Percentiles rank a stretch among this genome's conserved stretches.
phyloP scores from a whole-genome alignment of 106 monocot species.

The Triglochin maritima region DNA sequence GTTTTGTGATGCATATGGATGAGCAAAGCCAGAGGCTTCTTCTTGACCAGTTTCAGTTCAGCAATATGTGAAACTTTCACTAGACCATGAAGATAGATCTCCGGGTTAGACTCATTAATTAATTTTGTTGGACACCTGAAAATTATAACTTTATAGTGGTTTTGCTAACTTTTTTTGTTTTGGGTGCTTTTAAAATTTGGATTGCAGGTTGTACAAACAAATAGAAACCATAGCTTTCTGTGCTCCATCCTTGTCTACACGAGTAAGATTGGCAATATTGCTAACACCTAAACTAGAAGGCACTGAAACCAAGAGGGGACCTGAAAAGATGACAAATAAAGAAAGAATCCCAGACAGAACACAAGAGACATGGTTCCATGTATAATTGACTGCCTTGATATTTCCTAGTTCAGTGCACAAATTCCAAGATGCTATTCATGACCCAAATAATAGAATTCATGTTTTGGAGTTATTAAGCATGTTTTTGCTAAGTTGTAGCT shows the following conservation, averaged over 20 bases:
- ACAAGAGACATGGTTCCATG: neutral
- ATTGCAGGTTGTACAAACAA: slow-evolving; percentile 1
- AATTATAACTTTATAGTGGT: neutral
- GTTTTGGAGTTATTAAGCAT: too few species aligned
- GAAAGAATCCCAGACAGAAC: neutral
- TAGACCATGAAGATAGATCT: neutral
- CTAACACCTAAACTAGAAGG: neutral
- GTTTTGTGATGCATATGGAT: slow-evolving; percentile 6
- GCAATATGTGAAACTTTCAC: slow-evolving; percentile 1
- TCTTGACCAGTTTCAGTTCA: slow-evolving; percentile 7
- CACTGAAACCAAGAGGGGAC: slow-evolving; percentile 1
- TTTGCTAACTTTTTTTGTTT: neutral
- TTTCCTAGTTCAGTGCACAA: neutral
- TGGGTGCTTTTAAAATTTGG: neutral
- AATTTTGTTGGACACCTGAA: too few species aligned
- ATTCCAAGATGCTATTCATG: neutral
- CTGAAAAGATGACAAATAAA: neutral
- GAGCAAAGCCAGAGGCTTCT: slow-evolving; percentile 1
- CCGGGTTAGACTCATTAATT: too few species aligned
- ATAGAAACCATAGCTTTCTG: neutral
- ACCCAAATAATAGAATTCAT: too few species aligned
- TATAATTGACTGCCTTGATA: neutral
- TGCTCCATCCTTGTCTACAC: neutral
- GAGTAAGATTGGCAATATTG: neutral
- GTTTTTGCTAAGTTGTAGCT: too few species aligned